Base-by-base conservation (phyloP, 1,284 basidiomycete genomes). In the Fereydounia khargensis region DNA sequence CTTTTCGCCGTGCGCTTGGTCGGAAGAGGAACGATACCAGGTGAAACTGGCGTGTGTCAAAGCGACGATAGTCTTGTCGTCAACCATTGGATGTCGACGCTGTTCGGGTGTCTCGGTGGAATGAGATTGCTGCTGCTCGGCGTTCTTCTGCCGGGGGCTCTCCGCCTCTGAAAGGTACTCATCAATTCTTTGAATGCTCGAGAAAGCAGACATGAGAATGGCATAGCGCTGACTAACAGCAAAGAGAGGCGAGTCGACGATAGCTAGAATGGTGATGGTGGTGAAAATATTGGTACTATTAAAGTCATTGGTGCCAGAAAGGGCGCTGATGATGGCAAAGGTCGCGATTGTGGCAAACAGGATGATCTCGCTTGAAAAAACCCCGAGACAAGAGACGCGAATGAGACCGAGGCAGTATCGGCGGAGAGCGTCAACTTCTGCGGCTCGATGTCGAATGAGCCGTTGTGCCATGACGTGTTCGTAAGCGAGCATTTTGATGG, bases 401-500 rank as follows among this genome's bases (percentile, higher is more conserved):
- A 47, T 20, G 13, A 48, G 21, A 14, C 42, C 28, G 5, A 22
- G n/a, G 3, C 35, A 31, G 22, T 44, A 56, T 3, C 17, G 19
- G 22, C 32, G 16, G 6, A 42, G 17, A 13, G 28, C 41, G 4
- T 33, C 31, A 22, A 57, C 28, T 28, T 65, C 61, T 23, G 28
- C 7, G 28, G 38, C 33, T 27, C 43, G 39, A 14, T 48, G n/a
- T 41, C 16, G 23, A 62, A 25, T 35, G 54, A 58, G 18, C 11
- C 2, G 8, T 48, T 34, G 10, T n/a, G n/a, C n/a, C n/a, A 68
- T 37, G 33, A 55, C 39, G 16, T 39, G 35, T 22, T 70, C 65
- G n/a, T 56, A 48, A 3, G 61, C 67, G 17, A 49, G 40, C 34
- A 56, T 42, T 28, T 70, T 70, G 47, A 70, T 42, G 6, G 57